Conservation (phyloP, 176 grass and related monocot genomes). For the Aechmea fasciata region DNA sequence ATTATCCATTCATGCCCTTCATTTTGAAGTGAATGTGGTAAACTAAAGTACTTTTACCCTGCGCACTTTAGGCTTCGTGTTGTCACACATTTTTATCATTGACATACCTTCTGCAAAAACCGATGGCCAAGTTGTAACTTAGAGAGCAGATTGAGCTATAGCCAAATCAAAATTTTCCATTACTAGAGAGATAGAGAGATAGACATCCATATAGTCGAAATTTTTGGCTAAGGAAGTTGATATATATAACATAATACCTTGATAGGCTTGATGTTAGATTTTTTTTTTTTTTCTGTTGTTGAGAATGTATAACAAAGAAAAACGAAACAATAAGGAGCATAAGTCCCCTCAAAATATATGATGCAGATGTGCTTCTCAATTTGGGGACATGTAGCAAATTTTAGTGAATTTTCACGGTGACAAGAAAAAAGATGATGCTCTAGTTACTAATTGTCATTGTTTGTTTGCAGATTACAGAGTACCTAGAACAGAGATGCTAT, state of each 20-base stretch:
- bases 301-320: no score
- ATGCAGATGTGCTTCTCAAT: no score
- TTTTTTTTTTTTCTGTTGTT: no score
- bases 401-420: neutral
- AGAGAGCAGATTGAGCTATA: neutral
- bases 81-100: neutral
- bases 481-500: constrained; percentile 82
- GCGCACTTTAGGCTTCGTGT: neutral
- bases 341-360: no score
- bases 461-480: constrained; percentile 58
- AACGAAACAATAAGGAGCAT: no score
- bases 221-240: neutral
- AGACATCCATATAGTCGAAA: neutral
- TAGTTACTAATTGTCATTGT: constrained; percentile 2
- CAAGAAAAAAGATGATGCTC: constrained; percentile 5
- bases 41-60: neutral
- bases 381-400: no score
- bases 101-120: neutral
- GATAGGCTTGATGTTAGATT: no score
- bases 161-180: neutral
- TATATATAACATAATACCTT: no score
- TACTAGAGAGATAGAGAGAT: neutral
- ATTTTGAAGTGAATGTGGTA: neutral
- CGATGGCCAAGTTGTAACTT: neutral
- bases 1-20: neutral